Base-by-base conservation (phyloP, 208 protist species). In the Acanthamoeba divionensis region DNA sequence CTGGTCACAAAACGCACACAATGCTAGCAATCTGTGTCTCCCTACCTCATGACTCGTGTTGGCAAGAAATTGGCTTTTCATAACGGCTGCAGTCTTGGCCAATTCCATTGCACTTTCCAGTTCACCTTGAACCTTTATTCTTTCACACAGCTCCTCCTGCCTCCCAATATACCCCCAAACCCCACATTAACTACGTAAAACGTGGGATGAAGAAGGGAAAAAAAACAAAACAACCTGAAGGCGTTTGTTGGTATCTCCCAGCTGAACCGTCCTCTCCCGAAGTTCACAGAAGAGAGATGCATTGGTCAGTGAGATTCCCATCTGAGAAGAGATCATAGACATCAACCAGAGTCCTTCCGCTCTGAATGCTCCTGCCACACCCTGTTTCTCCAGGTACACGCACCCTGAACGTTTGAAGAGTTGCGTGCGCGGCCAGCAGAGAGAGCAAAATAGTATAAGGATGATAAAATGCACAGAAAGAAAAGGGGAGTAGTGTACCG, bases 221-320 rank as follows among this genome's bases (percentile, higher is more conserved):
- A 18, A 57, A 13, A 18, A 57, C 52, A 57, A n/a, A 57, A 62
- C 24, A 62, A 62, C 31, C 65, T 73, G 38, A 3, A 73, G 65
- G 21, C 48, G 41, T 44, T 48, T 73, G 65, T 73, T 73, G 9
- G 65, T 47, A 36, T 73, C 65, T 31, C 26, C 38, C 65, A 73
- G 26, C 26, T 73, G 38, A 21, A 48, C 38, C 6, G 65, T 73
- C 8, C 66, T 38, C 24, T 38, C 33, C n/a, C 50, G 66, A 9
- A 75, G 36, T 8, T 75, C 66, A n/a, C 50, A 29, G 66, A 75
- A 75, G 66, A 75, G 66, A 38, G 50, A 54, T 45, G 66, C 66
- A 21, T 75, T 75, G 41, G 44, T 75, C 13, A 75, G 66, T n/a
- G 66, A 75, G 9, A 75, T 75, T 18, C 66, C 66, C 26, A 75